Base-by-base conservation (phyloP, 805 yeast species). In the Suhomyces faveliae region DNA sequence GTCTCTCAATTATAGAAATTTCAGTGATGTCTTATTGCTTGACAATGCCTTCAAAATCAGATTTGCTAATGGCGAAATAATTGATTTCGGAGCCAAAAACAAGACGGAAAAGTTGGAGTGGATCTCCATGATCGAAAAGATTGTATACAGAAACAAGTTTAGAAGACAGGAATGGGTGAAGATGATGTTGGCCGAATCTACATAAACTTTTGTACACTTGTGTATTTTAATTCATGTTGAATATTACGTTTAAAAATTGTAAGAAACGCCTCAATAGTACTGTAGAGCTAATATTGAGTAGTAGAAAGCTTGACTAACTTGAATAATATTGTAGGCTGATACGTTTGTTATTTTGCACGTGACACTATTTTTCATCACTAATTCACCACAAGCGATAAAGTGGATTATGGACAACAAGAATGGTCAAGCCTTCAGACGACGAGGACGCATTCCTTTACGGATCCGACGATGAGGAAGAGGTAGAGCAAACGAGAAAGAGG, bases 61-160 rank as follows among this genome's bases (percentile, higher is more conserved):
- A 51, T 91, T 91, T 64, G 77, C 80, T 37, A 87, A 91, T 61
- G 91, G 89, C 4, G 97, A 91, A 64, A 71, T 80, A 3, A 86
- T 91, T 44, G 87, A 83, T 53, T 88, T 92, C 64, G 88, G 87
- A n/a, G 92, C 96, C 13, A 94, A 89, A 46, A 80, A 83, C 39
- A 74, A 70, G 40, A 71, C 64, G 13, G 85, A 81, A 42, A 85
- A 83, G 66, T 61, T 66, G 25, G 68, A 71, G 46, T 92, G 97
- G 98, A 77, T 85, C 45, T 56, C 64, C 3, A 64, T 75, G 1
- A 64, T 91, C 48, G 83, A 83, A 49, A 71, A 71, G 42, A 78
- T 85, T 15, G 76, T 85, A 10, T 72, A 71, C 46, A 68, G 77
- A 54, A 83, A 83, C 62, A 73, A 69, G 53, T 77, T 79, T 58